These are phyloP conservation scores for Hyaloperonospora brassicae DNA, from an alignment of 352 stramenopile species.

Conservation along the genomic window DNA sequence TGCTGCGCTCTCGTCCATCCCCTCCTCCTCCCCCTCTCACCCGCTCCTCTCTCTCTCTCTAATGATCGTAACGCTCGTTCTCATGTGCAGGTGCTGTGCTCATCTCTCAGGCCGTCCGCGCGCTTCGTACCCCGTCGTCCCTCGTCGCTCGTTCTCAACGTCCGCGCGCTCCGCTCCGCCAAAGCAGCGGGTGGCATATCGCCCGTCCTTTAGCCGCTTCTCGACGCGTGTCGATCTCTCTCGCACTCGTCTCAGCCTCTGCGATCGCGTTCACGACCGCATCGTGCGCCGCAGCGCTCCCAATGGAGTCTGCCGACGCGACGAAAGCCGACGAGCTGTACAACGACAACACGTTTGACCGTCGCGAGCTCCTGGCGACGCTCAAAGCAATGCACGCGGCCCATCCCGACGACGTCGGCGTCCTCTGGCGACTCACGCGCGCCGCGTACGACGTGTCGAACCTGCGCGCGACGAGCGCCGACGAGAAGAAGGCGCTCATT, in stretches of 20 bases:
- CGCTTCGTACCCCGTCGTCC: slow-evolving; percentile 14
- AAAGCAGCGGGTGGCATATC: slow-evolving; percentile 3
- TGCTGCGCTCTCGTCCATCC: background rate
- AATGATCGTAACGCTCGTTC: slow-evolving; percentile 7
- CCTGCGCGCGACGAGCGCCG: slow-evolving; percentile 39
- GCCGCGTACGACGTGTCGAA: slow-evolving; percentile 59
- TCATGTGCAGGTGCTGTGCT: slow-evolving; percentile 15
- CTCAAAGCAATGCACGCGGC: slow-evolving; percentile 52
- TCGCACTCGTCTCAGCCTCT: slow-evolving; percentile 22
- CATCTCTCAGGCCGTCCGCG: slow-evolving; percentile 15
- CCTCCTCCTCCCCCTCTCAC: background rate
- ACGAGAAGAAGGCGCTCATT: slow-evolving; percentile 67
- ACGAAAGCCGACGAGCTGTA: slow-evolving; percentile 76
- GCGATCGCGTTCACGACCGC: slow-evolving; percentile 12
- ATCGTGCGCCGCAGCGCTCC: slow-evolving; percentile 18
- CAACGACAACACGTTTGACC: slow-evolving; percentile 65
- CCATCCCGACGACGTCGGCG: slow-evolving; percentile 45
- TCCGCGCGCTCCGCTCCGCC: slow-evolving; percentile 5
- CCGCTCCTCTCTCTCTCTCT: background rate
- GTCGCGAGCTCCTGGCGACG: slow-evolving; percentile 52
- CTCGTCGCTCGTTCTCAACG: slow-evolving; percentile 5
- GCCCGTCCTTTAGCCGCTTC: slow-evolving; percentile 7
- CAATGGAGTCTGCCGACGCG: slow-evolving; percentile 54
- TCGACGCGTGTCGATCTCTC: slow-evolving; percentile 1
- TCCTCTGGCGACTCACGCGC: slow-evolving; percentile 60